Conservation (phyloP, 2,329 filamentous ascomycete genomes). For the Sphaerulina musiva region DNA sequence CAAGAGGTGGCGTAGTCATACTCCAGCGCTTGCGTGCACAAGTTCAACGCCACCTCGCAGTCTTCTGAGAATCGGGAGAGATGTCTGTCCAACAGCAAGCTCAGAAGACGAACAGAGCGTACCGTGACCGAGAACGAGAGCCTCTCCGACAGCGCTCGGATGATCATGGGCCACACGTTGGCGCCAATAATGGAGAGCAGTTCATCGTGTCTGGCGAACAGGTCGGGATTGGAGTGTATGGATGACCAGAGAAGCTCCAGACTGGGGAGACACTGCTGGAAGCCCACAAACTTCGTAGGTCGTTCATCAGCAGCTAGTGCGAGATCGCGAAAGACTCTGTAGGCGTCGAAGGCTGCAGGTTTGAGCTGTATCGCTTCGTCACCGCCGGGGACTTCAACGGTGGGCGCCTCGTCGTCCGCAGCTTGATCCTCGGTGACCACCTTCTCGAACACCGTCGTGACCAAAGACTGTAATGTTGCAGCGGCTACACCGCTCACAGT, state of each 20-base stretch:
- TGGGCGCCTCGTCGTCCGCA: slow-evolving; percentile 46
- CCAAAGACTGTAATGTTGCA: slow-evolving; percentile 89
- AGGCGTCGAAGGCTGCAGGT: slow-evolving; percentile 76
- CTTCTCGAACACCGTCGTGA: slow-evolving; percentile 89
- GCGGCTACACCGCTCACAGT: slow-evolving; percentile 94
- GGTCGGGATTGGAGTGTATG: slow-evolving; percentile 72
- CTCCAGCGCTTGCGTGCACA: slow-evolving; percentile 80
- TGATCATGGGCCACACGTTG: slow-evolving; percentile 75
- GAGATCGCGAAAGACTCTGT: slow-evolving; percentile 81
- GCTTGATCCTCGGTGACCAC: slow-evolving; percentile 73
- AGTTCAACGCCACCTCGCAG: slow-evolving; percentile 72
- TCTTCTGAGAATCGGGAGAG: slow-evolving; percentile 68
- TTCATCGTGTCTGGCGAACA: slow-evolving; percentile 73
- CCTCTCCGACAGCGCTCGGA: slow-evolving; percentile 68
- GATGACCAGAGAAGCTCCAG: slow-evolving; percentile 89
- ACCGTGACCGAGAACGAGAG: slow-evolving; percentile 76
- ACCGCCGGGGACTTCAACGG: slow-evolving; percentile 61
- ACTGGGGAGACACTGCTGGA: slow-evolving; percentile 66
- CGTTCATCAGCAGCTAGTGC: slow-evolving; percentile 82
- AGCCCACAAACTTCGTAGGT: slow-evolving; percentile 71
- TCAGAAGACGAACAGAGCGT: slow-evolving; percentile 73
- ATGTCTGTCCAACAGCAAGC: slow-evolving; percentile 72
- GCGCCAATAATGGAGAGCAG: slow-evolving; percentile 70
- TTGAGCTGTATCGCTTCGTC: slow-evolving; percentile 61
- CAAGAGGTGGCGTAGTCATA: slow-evolving; percentile 70